These are phyloP conservation scores for Trichosporon sp. DNA, from an alignment of 1,284 basidiomycete genomes.

Conservation along the genomic window DNA sequence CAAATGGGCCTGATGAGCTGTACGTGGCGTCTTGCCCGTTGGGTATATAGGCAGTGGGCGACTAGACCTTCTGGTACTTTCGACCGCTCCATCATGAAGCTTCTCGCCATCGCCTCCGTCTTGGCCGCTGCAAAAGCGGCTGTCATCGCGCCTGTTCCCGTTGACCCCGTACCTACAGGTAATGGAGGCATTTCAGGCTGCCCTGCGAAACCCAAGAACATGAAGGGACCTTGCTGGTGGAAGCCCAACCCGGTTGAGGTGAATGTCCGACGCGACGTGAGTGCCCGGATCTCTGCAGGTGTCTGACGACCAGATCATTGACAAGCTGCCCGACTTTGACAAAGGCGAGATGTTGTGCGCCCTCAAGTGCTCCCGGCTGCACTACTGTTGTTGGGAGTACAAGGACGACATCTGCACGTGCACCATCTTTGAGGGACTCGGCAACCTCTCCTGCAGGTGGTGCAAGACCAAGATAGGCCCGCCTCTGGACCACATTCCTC, in stretches of 20 bases:
- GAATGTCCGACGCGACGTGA: background rate
- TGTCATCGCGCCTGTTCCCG: no score
- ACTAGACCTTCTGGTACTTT: background rate
- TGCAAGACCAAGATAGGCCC: background rate
- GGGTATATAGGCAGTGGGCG: no score
- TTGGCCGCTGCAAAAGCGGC: background rate
- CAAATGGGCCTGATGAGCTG: no score
- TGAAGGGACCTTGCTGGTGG: background rate
- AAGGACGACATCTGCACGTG: background rate
- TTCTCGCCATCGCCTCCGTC: background rate
- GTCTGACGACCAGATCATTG: background rate
- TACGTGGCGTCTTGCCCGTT: no score
- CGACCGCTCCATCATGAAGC: background rate
- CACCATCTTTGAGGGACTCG: background rate
- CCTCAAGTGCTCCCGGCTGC: background rate
- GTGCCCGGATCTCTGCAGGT: background rate
- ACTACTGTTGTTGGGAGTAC: conserved; percentile 4
- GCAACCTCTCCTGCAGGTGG: background rate
- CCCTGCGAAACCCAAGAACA: background rate
- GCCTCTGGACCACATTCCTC: no score
- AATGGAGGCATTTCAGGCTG: background rate
- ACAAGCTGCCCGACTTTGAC: background rate
- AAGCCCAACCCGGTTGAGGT: background rate
- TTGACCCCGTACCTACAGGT: background rate
- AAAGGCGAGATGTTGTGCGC: background rate